Evolutionary conservation across 441 rosid genomes (phyloP), one percentile per base, ranked within the genome.

Genomic region (Jatropha podagrica): DNA sequence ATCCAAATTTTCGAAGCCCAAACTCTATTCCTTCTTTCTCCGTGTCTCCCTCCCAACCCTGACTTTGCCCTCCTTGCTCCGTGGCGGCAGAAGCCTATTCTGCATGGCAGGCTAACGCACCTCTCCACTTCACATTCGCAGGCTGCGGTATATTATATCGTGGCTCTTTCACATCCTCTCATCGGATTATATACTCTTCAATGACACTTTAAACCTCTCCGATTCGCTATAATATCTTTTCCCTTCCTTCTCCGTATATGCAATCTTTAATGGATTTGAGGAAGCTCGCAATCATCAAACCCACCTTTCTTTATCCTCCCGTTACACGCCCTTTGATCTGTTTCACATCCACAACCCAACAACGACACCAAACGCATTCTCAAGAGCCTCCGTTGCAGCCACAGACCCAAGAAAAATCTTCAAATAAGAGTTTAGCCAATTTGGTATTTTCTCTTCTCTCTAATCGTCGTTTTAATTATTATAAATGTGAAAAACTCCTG

Each of bases 361-460:
- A 71, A 42, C 69, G 48, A 64, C 72, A 80, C 63, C 88, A 70
- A 14, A 51, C 72, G 5, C 68, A 55, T 14, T 74, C 44, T 26
- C 81, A 26, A 54, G 58, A 73, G 27, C 85, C 66, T 4, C 73
- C 77, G 60, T 68, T 38, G 18, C 77, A 37, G 27, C 71, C 75
- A 9, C 78, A 73, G 38, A 44, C 14, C 1, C 79, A 76, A 32
- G 82, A 82, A n/a, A 62, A 77, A 49, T 74, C 81, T 62, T 74
- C 84, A 17, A 80, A 84, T 77, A 86, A 61, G 80, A 76, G 72
- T 76, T 80, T 87, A 68, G 77, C 82, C 20, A 76, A 74, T 12
- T 81, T 80, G 11, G 79, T 92, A 64, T 81, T 89, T 63, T 80
- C 88, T 64, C 74, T 86, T 78, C 89, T 93, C 62, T 90, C 91